Evolutionary conservation across 1,284 basidiomycete genomes (phyloP).

Genomic region (Moniliella sp.): DNA sequence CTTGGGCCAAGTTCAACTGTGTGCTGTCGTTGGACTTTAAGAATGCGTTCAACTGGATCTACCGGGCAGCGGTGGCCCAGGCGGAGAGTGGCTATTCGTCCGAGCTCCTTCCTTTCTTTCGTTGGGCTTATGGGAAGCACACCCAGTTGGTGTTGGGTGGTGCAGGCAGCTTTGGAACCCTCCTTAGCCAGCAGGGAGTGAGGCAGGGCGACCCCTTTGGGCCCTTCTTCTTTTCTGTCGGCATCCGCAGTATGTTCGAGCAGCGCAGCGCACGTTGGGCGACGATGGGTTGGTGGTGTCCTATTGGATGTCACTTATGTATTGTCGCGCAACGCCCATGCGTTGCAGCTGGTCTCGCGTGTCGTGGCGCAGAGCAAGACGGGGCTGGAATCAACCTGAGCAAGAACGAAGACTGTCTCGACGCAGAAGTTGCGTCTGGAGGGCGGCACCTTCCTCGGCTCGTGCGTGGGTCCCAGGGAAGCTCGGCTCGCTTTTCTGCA

Average conservation of each 20-base stretch:
- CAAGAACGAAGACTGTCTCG: neutral
- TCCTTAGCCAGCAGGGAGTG: neutral
- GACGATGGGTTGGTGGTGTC: too few species aligned
- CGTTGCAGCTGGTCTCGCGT: too few species aligned
- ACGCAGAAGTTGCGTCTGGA: neutral
- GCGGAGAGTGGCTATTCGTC: neutral
- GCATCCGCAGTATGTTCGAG: neutral
- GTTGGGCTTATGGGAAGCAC: neutral
- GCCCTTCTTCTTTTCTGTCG: neutral
- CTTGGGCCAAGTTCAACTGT: too few species aligned
- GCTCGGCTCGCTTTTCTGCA: neutral
- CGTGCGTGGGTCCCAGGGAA: neutral
- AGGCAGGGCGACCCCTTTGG: neutral
- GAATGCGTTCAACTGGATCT: neutral
- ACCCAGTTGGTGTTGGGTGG: neutral
- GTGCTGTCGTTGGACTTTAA: neutral
- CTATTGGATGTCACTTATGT: too few species aligned
- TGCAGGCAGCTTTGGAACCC: neutral
- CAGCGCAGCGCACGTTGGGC: too few species aligned
- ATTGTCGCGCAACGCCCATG: neutral
- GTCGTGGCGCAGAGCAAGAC: too few species aligned
- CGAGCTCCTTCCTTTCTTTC: neutral
- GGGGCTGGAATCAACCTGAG: neutral
- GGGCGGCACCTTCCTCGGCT: neutral
- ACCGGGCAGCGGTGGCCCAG: neutral